A percentile compares a stretch with the other conserved stretches of the same genome.
Evolutionary conservation across 352 stramenopile species (phyloP).

Genomic region (Phytophthora megakarya): DNA sequence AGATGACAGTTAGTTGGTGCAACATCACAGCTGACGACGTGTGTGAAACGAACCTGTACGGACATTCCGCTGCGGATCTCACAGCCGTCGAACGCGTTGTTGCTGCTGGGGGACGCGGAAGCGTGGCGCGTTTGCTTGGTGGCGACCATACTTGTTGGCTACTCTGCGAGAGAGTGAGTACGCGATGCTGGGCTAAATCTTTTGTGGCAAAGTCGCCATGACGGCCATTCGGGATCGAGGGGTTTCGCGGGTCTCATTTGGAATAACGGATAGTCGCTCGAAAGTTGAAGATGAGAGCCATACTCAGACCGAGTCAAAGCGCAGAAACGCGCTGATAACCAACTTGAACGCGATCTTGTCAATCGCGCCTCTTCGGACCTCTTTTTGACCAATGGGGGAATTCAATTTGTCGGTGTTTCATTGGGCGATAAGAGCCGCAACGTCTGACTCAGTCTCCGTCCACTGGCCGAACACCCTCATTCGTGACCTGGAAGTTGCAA

Average conservation of each 20-base stretch:
- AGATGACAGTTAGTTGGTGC: slow-evolving; percentile 12
- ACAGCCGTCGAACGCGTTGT: slow-evolving; percentile 42
- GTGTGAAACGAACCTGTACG: slow-evolving; percentile 54
- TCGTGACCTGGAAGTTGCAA: slow-evolving; percentile 67
- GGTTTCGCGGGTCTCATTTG: slow-evolving; percentile 10
- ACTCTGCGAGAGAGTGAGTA: slow-evolving; percentile 17
- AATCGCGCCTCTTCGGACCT: slow-evolving; percentile 18
- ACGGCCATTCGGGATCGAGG: slow-evolving; percentile 8
- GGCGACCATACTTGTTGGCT: slow-evolving; percentile 40
- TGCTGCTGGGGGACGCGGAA: slow-evolving; percentile 17
- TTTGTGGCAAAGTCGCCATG: slow-evolving; percentile 19
- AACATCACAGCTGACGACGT: neutral
- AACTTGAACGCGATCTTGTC: slow-evolving; percentile 29
- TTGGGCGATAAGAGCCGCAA: slow-evolving; percentile 19
- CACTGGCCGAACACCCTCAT: slow-evolving; percentile 42
- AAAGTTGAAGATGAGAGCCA: slow-evolving; percentile 13
- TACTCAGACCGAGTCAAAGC: slow-evolving; percentile 28
- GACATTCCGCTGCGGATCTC: slow-evolving; percentile 87
- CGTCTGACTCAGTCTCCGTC: slow-evolving; percentile 24
- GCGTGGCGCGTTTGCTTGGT: slow-evolving; percentile 40
- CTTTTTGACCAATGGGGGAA: slow-evolving; percentile 22
- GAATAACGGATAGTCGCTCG: slow-evolving; percentile 20
- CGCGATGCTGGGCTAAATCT: slow-evolving; percentile 23
- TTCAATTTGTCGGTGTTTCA: neutral
- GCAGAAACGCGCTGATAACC: slow-evolving; percentile 24